These are phyloP conservation scores for Arachis stenosperma DNA, from an alignment of 306 rosid species.

Conservation along the genomic window DNA sequence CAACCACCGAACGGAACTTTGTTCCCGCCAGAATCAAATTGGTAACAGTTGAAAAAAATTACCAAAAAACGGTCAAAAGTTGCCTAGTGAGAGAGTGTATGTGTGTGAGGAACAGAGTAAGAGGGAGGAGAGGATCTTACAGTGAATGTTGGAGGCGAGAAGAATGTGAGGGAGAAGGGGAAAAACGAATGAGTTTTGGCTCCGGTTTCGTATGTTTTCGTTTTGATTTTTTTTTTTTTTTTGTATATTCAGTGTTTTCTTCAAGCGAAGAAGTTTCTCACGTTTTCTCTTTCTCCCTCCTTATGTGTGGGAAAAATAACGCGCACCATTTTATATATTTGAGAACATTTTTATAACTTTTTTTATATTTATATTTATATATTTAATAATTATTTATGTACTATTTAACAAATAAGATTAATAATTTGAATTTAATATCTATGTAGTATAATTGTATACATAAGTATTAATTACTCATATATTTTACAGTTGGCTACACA, in stretches of 20 bases:
- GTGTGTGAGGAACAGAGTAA: background rate
- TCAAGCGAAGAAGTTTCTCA: slow-evolving; percentile 44
- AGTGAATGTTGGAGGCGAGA: slow-evolving; percentile 37
- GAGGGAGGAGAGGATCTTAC: slow-evolving; percentile 43
- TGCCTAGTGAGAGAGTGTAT: slow-evolving; percentile 17
- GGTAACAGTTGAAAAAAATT: slow-evolving; percentile 19
- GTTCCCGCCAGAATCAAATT: slow-evolving; percentile 51
- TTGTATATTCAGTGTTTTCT: slow-evolving; percentile 27
- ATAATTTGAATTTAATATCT: no score
- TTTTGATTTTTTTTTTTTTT: no score
- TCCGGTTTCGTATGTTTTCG: slow-evolving; percentile 22
- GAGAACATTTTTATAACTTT: no score
- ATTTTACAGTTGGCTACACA: no score
- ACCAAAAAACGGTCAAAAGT: background rate
- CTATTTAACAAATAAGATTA: no score
- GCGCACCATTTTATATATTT: background rate
- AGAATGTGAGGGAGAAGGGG: slow-evolving; percentile 25
- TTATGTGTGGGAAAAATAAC: slow-evolving; percentile 28
- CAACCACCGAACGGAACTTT: background rate
- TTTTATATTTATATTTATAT: no score
- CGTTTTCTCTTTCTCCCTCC: slow-evolving; percentile 42
- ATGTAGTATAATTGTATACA: no score
- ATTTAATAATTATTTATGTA: no score
- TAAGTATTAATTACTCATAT: no score
- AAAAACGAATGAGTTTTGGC: slow-evolving; percentile 21